A percentile compares a stretch with the other conserved stretches of the same genome.
phyloP scores from a whole-genome alignment of 2,329 filamentous ascomycete genomes.

The Aspergillus sp. region DNA sequence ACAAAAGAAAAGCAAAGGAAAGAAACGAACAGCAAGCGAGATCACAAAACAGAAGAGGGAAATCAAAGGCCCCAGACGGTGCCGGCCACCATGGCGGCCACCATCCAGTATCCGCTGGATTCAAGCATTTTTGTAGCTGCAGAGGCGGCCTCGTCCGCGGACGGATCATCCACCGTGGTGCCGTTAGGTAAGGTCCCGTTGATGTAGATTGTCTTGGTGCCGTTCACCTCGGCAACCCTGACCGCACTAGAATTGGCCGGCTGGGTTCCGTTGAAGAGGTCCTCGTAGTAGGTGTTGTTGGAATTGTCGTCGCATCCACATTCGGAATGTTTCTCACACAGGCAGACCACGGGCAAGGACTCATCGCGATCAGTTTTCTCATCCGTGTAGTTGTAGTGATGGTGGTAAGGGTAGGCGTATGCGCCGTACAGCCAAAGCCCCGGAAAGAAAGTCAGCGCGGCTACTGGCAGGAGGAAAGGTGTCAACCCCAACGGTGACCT shows the following conservation, averaged over 20 bases:
- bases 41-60: neutral
- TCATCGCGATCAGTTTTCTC: conserved; percentile 48
- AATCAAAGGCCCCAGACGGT: conserved; percentile 32
- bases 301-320: conserved; percentile 59
- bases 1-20: neutral
- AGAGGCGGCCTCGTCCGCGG: conserved; percentile 10
- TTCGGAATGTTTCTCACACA: conserved; percentile 54
- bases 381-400: conserved; percentile 50
- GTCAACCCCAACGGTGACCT: conserved; percentile 50
- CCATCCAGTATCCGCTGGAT: conserved; percentile 44
- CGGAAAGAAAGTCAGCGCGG: conserved; percentile 50
- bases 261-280: conserved; percentile 43
- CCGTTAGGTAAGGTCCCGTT: conserved; percentile 50
- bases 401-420: conserved; percentile 55
- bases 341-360: conserved; percentile 54
- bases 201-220: conserved; percentile 45
- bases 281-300: conserved; percentile 44
- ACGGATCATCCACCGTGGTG: conserved; percentile 39
- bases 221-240: conserved; percentile 42
- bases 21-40: neutral
- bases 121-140: conserved; percentile 25
- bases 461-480: conserved; percentile 50
- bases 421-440: conserved; percentile 57
- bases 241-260: conserved; percentile 40
- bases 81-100: conserved; percentile 37